A percentile compares a stretch with the other conserved stretches of the same genome.
These are phyloP conservation scores for Fusarium aywerte DNA, from an alignment of 2,329 filamentous ascomycete genomes.

Conservation along the genomic window DNA sequence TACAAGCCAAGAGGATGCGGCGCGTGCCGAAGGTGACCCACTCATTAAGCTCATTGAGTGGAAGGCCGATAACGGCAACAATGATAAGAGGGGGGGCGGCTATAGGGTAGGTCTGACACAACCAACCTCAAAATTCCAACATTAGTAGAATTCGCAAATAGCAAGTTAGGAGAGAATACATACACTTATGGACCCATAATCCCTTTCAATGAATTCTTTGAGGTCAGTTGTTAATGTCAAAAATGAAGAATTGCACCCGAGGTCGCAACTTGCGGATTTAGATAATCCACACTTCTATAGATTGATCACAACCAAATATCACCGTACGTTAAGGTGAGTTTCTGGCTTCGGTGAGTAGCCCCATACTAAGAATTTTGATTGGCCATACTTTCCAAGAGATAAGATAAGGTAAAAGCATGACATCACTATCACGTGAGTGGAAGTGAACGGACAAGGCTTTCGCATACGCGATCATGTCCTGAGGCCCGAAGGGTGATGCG, in stretches of 20 bases:
- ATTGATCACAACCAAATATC: fast-evolving
- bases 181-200: fast-evolving
- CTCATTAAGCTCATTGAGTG: slow-evolving; percentile 5
- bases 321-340: neutral
- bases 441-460: too few relatives aligned
- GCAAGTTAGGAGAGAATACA: neutral
- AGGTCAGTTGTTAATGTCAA: fast-evolving
- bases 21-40: neutral
- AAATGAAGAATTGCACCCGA: neutral
- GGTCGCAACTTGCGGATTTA: too few relatives aligned
- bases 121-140: neutral
- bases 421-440: neutral
- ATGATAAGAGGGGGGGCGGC: fast-evolving
- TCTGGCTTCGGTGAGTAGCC: fast-evolving
- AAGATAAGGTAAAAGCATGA: neutral
- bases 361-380: neutral
- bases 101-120: neutral
- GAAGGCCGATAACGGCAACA: neutral
- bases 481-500: neutral
- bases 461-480: neutral
- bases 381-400: neutral
- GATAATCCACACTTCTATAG: neutral
- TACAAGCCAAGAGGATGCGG: neutral
- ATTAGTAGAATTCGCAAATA: too few relatives aligned
- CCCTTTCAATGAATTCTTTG: fast-evolving